Percentiles rank a stretch among this genome's conserved stretches.
Evolutionary conservation across 106 monocot species (phyloP).

Genomic region (Platanthera guangdongensis): DNA sequence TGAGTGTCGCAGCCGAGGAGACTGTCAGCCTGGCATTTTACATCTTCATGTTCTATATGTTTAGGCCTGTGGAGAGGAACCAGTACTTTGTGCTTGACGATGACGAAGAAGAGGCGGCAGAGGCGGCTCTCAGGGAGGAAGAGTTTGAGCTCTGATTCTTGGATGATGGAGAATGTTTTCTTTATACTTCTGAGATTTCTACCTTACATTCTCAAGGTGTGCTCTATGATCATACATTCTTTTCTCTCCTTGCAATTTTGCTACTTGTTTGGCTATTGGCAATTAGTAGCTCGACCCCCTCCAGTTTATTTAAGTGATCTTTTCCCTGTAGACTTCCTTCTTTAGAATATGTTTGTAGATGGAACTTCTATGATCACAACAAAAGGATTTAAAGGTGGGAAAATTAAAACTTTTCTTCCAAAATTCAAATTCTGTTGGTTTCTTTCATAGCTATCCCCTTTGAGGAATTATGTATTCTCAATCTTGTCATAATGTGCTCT

Average conservation of each 20-base stretch:
- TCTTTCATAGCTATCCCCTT: too few species aligned
- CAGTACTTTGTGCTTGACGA: conserved; percentile 86
- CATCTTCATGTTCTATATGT: conserved; percentile 74
- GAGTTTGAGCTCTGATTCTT: conserved; percentile 76
- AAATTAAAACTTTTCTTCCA: too few species aligned
- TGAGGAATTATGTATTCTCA: too few species aligned
- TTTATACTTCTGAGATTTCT: neutral
- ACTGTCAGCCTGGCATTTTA: conserved; percentile 63
- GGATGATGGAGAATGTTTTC: neutral
- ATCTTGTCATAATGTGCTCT: too few species aligned
- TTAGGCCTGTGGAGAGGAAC: conserved; percentile 82
- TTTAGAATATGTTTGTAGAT: too few species aligned
- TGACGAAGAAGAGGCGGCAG: conserved; percentile 87
- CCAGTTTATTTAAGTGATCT: too few species aligned
- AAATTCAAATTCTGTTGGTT: too few species aligned
- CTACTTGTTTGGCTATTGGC: neutral
- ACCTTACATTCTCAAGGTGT: neutral
- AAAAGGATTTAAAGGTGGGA: too few species aligned
- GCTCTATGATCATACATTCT: neutral
- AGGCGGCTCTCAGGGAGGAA: conserved; percentile 56
- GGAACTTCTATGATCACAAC: too few species aligned
- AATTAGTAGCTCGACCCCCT: neutral
- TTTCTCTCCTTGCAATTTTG: neutral
- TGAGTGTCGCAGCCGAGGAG: conserved; percentile 72
- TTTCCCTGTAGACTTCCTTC: too few species aligned